Evolutionary conservation across 1,139 yeast species (phyloP), one percentile per base, ranked within the genome.

Genomic region (Saccharomycopsis hybrid): DNA sequence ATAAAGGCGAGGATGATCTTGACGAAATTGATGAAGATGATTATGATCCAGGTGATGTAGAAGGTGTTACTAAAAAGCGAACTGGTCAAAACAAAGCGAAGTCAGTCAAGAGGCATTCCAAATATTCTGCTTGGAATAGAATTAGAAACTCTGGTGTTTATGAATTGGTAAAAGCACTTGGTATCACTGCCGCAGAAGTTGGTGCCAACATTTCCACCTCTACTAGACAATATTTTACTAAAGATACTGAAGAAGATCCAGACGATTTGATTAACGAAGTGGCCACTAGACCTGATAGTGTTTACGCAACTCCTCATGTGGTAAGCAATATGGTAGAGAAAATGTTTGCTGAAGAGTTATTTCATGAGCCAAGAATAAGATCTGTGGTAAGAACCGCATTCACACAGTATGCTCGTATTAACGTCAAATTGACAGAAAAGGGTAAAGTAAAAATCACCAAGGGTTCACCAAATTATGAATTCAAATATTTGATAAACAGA

Each of bases 401-500:
- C 63, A 78, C 80, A 63, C 73, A 75, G 41, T 80, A 76, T 60
- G 88, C 95, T 13, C 74, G 77, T 28, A 76, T 90, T 25, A 84
- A 85, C 62, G 83, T 90, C 27, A 77, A 79, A 13, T 69, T 90
- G 40, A 90, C 97, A 0, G 95, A 89, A 56, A 89, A 87, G 67
- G 99, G 99, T 55, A 79, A 79, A 59, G 72, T 79, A 45, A 80
- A 84, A 56, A 92, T 92, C 55, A 95, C 85, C 58, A 81, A 78
- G 52, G 82, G 82, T 55, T 83, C 92, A 56, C 85, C 92, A 1
- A 90, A 82, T 60, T 88, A 85, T 54, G 96, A 88, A 61, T 83
- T 94, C 68, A 94, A 92, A 64, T 94, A 92, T 65, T 95, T 96
- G 18, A 77, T 80, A 50, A 85, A 88, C 65, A 77, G 94, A 60